Percentiles rank a stretch among this genome's conserved stretches.
Evolutionary conservation across 2,329 filamentous ascomycete species (phyloP).

Genomic region (Lachnellula occidentalis): DNA sequence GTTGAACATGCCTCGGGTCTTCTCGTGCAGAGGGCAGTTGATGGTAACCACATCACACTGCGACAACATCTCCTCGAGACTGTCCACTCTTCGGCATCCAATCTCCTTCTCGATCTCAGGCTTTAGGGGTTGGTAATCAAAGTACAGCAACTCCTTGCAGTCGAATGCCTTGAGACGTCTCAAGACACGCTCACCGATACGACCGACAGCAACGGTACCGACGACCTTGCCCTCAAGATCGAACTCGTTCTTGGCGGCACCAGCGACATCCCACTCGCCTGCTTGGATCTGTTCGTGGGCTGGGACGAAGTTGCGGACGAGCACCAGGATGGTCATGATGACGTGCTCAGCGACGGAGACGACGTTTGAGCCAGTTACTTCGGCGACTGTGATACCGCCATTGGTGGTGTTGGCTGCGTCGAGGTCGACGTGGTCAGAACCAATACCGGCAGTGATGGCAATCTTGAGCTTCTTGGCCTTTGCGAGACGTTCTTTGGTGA

Average conservation of each 20-base stretch:
- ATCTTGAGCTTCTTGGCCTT: slow-evolving; percentile 99
- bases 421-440: slow-evolving; percentile 96
- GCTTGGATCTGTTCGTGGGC: slow-evolving; percentile 87
- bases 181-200: slow-evolving; percentile 96
- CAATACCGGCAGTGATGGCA: slow-evolving; percentile 93
- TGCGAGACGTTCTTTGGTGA: slow-evolving; percentile 90
- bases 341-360: slow-evolving; percentile 99
- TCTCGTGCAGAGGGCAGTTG: slow-evolving; percentile 99
- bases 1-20: slow-evolving; percentile 94
- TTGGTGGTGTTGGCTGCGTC: slow-evolving; percentile 93
- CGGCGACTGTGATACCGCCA: slow-evolving; percentile 91
- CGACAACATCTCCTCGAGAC: slow-evolving; percentile 84
- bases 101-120: slow-evolving; percentile 91
- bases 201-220: slow-evolving; percentile 93
- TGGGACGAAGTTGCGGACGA: slow-evolving; percentile 97
- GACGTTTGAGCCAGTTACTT: slow-evolving; percentile 97
- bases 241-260: slow-evolving; percentile 95
- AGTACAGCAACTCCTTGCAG: slow-evolving; percentile 99
- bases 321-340: slow-evolving; percentile 93
- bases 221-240: slow-evolving; percentile 97
- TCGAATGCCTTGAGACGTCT: slow-evolving; percentile 94
- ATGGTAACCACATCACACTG: slow-evolving; percentile 98
- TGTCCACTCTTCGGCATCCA: slow-evolving; percentile 82
- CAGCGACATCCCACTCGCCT: slow-evolving; percentile 94
- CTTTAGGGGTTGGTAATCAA: slow-evolving; percentile 92